phyloP scores from a whole-genome alignment of 1,139 yeast species.

The Kodamaea anthophila region DNA sequence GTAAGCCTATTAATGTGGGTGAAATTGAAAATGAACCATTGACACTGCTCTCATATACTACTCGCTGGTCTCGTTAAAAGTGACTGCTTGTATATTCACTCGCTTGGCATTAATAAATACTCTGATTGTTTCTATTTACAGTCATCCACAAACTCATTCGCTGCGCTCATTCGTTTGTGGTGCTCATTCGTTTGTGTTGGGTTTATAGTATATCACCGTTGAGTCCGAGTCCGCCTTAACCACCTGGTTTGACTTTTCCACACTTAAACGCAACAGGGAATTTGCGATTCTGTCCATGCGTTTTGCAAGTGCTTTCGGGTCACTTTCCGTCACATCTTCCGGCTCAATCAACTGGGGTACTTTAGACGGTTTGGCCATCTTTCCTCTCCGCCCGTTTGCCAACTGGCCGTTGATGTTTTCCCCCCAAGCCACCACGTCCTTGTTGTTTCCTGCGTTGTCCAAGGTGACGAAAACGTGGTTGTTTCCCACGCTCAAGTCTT shows the following conservation, averaged over 20 bases:
- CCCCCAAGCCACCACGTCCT: constrained; percentile 77
- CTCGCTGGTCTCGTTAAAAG: too few relatives aligned
- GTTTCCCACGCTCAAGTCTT: constrained; percentile 52
- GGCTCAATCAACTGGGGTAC: constrained; percentile 60
- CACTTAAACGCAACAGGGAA: constrained; percentile 42
- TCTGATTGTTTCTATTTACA: too few relatives aligned
- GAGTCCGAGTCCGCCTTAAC: constrained; percentile 57
- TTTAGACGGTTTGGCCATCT: constrained; percentile 49
- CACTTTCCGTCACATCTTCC: constrained; percentile 18
- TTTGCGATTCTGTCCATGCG: constrained; percentile 30
- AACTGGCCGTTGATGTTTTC: constrained; percentile 76
- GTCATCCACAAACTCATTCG: too few relatives aligned
- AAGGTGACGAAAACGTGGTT: constrained; percentile 63
- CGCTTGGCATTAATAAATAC: too few relatives aligned
- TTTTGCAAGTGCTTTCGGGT: constrained; percentile 20
- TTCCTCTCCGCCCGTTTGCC: constrained; percentile 71
- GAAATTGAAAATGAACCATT: too few relatives aligned
- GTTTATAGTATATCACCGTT: constrained; percentile 63
- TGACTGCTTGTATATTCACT: too few relatives aligned
- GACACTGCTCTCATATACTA: too few relatives aligned
- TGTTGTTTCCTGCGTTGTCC: constrained; percentile 33
- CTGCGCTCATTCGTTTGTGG: too few relatives aligned
- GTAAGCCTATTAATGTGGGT: too few relatives aligned
- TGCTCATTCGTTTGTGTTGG: too few relatives aligned
- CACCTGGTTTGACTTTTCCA: constrained; percentile 39